Evolutionary conservation across 306 rosid species (phyloP).

Genomic region (Begonia fuchsioides): DNA sequence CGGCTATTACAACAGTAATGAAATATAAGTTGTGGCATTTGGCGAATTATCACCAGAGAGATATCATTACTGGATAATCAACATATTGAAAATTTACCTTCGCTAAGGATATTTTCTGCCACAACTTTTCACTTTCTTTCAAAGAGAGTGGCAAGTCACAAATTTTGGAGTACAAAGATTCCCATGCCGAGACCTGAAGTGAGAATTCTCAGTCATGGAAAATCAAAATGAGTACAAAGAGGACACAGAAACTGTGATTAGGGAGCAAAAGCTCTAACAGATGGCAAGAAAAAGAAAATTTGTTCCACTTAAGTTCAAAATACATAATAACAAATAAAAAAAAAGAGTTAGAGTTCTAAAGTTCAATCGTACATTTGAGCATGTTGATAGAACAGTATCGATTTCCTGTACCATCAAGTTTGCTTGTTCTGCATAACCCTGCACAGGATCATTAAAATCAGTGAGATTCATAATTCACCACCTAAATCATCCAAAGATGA

Average conservation of each 20-base stretch:
- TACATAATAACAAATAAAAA: neutral
- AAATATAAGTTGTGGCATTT: no score
- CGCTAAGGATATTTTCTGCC: conserved; percentile 31
- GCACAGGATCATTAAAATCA: conserved; percentile 10
- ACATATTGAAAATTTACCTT: conserved; percentile 26
- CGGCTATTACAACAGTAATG: no score
- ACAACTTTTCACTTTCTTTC: conserved; percentile 43
- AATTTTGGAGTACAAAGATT: conserved; percentile 48
- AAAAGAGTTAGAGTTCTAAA: neutral
- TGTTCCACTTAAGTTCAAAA: neutral
- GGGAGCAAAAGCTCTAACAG: no score
- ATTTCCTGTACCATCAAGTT: conserved; percentile 40
- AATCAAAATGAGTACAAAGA: no score
- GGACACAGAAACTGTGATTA: no score
- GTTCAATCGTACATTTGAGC: conserved; percentile 33
- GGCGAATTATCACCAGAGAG: no score
- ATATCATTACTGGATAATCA: no score
- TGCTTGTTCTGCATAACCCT: conserved; percentile 67
- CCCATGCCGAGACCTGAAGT: conserved; percentile 71
- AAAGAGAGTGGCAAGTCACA: conserved; percentile 45
- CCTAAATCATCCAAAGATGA: neutral
- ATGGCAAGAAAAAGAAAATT: conserved; percentile 2
- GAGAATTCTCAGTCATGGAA: conserved; percentile 2
- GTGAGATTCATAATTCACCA: no score
- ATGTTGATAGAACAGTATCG: conserved; percentile 29